Base-by-base conservation (phyloP, 768 basidiomycete genomes). In the Suillus occidentalis region DNA sequence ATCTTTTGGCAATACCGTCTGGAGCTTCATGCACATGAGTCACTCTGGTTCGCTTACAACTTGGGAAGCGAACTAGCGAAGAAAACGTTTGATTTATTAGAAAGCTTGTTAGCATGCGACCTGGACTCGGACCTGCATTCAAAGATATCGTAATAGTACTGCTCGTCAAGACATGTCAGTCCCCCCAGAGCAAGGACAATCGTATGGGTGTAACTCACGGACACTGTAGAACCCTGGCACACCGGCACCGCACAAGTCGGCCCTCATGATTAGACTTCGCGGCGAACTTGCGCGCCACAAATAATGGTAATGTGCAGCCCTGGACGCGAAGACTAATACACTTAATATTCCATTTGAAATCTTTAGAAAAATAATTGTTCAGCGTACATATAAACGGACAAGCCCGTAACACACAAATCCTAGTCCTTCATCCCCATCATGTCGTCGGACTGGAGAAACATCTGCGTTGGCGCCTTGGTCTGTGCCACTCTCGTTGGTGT, bases 401-500 rank as follows among this genome's bases (percentile, higher is more conserved):
- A 7, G 55, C n/a, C 14, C 60, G n/a, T 39, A 58, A 18, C n/a
- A 14, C 12, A 31, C 31, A 16, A n/a, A n/a, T n/a, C 28, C 28
- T 28, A 22, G 3, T 42, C 16, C 20, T 37, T 40, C 50, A 22
- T 8, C 25, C 60, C 45, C 42, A 66, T 60, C 42, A 13, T 22
- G 49, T 36, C 47, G 28, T 55, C 47, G 20, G 62, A 16, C 47
- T 70, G 66, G 68, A 62, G 61, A n/a, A 65, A 62, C 39, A 45
- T 67, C 5, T 72, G 57, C 58, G 39, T 72, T 20, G 49, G 37
- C 34, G 65, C 45, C 20, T 49, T 68, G 49, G 34, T 73, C 37
- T 65, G 56, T 57, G 65, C 55, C 31, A 13, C 68, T 50, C 58
- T 60, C 18, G 25, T 68, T 37, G 50, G 60, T 7, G 63, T 47